Conservation (phyloP, 2,329 filamentous ascomycete genomes). For the Balansia obtecta region DNA sequence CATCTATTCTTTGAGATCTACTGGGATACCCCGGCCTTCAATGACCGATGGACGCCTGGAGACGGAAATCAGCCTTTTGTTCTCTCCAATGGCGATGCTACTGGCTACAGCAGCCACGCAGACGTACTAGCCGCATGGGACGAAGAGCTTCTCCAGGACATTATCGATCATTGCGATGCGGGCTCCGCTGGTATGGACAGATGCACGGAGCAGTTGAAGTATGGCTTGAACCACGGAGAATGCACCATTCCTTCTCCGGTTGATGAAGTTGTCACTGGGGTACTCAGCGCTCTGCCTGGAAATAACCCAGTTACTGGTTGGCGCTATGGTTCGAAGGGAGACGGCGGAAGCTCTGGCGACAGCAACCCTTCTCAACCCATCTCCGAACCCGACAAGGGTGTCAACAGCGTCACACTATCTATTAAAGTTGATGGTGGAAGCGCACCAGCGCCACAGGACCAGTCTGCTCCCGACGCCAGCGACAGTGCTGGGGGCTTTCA, state of each 20-base stretch:
- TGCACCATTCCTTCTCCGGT: slow-evolving; percentile 39
- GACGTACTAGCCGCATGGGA: slow-evolving; percentile 70
- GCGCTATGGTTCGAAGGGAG: slow-evolving; percentile 23
- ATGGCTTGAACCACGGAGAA: slow-evolving; percentile 36
- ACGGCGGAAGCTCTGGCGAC: slow-evolving; percentile 3
- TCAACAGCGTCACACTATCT: slow-evolving; percentile 1
- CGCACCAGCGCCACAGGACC: slow-evolving; percentile 8
- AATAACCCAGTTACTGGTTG: slow-evolving; percentile 42
- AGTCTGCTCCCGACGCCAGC: slow-evolving; percentile 9
- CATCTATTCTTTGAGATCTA: slow-evolving; percentile 48
- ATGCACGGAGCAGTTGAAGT: slow-evolving; percentile 35
- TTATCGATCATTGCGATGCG: slow-evolving; percentile 54
- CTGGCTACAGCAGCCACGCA: slow-evolving; percentile 57
- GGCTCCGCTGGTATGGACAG: slow-evolving; percentile 47
- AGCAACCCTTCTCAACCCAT: slow-evolving; percentile 2
- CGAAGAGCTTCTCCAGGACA: slow-evolving; percentile 47
- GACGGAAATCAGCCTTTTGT: slow-evolving; percentile 51
- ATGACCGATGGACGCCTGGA: slow-evolving; percentile 39
- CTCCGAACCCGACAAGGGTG: neutral
- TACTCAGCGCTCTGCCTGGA: slow-evolving; percentile 39
- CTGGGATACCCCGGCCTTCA: slow-evolving; percentile 44
- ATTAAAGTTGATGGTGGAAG: slow-evolving; percentile 1
- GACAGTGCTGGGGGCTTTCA: slow-evolving; percentile 18
- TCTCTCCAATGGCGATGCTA: slow-evolving; percentile 55
- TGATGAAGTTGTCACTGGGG: slow-evolving; percentile 31